Evolutionary conservation across 2,329 filamentous ascomycete genomes (phyloP), one percentile per base, ranked within the genome.

Genomic region (Trichoderma guizhouense): DNA sequence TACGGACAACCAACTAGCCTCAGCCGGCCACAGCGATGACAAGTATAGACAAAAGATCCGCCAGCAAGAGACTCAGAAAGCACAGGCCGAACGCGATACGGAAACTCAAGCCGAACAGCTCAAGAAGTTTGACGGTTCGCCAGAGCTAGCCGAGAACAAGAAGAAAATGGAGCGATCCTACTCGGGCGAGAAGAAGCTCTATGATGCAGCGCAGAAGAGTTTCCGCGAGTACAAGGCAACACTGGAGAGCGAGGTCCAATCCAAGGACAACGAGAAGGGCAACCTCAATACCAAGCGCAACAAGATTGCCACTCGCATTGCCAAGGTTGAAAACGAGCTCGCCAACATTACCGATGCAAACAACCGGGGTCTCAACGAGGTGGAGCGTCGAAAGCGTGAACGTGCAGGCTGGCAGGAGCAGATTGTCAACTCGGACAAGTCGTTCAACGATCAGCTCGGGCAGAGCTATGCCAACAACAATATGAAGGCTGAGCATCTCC

Each of bases 31-130:
- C 72, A 90, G 89, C 75, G 93, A 95, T 80, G 93, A 95, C 77
- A 91, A 92, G 78, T 87, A 91, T 76, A 87, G 89, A 75, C 91
- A 93, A 78, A 92, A 93, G 79, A 89, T 93, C 60, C 87, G 90
- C 73, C 93, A 95, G 80, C 91, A 93, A 78, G 90, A 88, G 71
- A 92, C 92, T 71, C 91, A 92, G 79, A 91, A 92, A 81, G 89
- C 89, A 71, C 92, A 89, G 77, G 86, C 87, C 2, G 87, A 88
- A 68, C 84, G 84, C 30, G 90, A 91, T 36, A 85, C 87, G 34
- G 81, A 83, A 57, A 83, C 85, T 61, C 82, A 92, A 28, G 78
- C 81, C 11, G 86, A 93, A 72, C 77, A 81, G 71, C 86, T 93
- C n/a, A 90, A 89, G 76, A 86, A 87, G 32, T 84, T 92, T 65